These are phyloP conservation scores for Ophiostoma triangulosporum DNA, from an alignment of 2,329 filamentous ascomycete genomes.

Conservation along the genomic window DNA sequence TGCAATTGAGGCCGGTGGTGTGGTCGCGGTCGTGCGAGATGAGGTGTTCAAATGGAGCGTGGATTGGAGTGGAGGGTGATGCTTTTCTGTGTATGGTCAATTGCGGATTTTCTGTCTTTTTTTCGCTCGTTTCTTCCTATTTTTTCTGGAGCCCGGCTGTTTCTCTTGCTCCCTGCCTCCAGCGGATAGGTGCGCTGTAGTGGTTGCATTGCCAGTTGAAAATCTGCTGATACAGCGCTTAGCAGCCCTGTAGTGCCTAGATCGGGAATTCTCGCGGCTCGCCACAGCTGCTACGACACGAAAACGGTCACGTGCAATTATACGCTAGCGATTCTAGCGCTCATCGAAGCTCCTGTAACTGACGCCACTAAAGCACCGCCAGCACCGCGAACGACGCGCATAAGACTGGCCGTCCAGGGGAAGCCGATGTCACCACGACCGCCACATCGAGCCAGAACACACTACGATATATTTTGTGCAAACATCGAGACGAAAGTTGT, in stretches of 20 bases:
- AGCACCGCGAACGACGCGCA: conserved; percentile 11
- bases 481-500: not conserved
- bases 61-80: not conserved
- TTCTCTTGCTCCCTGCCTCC: not conserved
- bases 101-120: conserved; percentile 9
- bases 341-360: no score
- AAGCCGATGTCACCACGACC: conserved; percentile 2
- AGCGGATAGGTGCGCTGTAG: not conserved
- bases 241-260: not conserved
- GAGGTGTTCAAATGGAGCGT: not conserved
- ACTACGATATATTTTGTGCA: not conserved
- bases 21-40: not conserved
- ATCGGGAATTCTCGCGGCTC: conserved; percentile 11
- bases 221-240: conserved; percentile 2
- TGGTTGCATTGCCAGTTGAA: not conserved
- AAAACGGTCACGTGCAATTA: conserved; percentile 1
- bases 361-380: no score
- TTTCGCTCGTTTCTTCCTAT: conserved; percentile 3
- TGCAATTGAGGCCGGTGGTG: conserved; percentile 1
- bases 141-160: conserved; percentile 2
- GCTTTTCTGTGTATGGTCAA: conserved; percentile 3
- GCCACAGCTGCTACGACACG: not conserved
- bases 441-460: not conserved
- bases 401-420: not conserved
- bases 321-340: not conserved